Percentiles rank a stretch among this genome's conserved stretches.
phyloP scores from a whole-genome alignment of 345 rosid genomes.

The Luvunga scandens region DNA sequence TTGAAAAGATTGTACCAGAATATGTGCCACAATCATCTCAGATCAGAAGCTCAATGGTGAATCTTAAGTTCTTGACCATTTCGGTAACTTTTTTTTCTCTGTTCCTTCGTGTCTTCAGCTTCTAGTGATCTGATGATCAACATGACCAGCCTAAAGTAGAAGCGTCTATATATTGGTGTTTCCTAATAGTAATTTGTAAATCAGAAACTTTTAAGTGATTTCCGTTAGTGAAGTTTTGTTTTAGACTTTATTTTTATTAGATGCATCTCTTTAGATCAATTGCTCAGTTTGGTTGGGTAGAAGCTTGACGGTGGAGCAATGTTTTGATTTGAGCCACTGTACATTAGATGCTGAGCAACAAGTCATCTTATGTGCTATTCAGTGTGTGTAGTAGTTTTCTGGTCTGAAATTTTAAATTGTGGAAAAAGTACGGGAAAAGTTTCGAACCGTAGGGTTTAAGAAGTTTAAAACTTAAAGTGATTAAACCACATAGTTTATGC shows the following conservation, averaged over 20 bases:
- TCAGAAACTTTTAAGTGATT: neutral
- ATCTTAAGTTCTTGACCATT: neutral
- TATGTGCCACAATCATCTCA: neutral
- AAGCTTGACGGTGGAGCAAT: no score
- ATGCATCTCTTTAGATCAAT: neutral
- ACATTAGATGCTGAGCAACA: neutral
- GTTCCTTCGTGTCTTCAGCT: neutral
- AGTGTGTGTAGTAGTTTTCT: no score
- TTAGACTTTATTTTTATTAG: neutral
- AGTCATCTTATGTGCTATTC: neutral
- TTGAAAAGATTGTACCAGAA: neutral
- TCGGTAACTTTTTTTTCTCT: conserved; percentile 2
- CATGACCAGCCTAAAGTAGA: neutral
- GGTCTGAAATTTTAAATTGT: no score
- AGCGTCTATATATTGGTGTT: neutral
- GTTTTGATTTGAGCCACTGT: neutral
- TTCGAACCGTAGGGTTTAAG: no score
- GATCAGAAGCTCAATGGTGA: neutral
- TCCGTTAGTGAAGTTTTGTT: neutral
- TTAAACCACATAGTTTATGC: no score
- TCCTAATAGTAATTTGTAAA: neutral
- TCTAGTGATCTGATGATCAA: neutral
- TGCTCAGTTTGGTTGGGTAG: neutral
- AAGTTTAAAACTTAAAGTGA: no score
- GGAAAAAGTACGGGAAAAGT: no score